Conservation (phyloP, 495 filamentous ascomycete species). For the Talaromyces ruber region DNA sequence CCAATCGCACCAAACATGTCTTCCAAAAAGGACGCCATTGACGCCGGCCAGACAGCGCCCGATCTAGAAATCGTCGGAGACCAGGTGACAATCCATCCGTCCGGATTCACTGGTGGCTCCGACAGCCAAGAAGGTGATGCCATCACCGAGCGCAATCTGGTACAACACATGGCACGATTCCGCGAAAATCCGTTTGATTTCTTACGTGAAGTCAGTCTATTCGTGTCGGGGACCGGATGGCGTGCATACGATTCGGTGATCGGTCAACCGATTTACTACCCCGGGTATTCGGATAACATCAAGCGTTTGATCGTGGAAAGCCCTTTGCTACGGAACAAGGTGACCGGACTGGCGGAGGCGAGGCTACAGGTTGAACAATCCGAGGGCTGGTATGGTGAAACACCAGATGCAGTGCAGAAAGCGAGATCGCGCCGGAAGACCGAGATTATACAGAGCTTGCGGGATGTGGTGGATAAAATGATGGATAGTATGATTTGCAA, state of each 20-base stretch:
- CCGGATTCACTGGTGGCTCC: conserved; percentile 49
- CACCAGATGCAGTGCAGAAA: conserved; percentile 32
- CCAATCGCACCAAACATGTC: conserved; percentile 18
- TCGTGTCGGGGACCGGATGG: conserved; percentile 89
- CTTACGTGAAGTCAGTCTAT: conserved; percentile 81
- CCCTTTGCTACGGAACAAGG: conserved; percentile 61
- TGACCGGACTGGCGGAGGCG: conserved; percentile 66
- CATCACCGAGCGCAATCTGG: conserved; percentile 60
- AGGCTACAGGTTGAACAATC: conserved; percentile 66
- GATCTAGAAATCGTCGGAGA: conserved; percentile 77
- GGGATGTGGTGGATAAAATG: conserved; percentile 73
- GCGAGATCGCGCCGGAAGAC: conserved; percentile 47
- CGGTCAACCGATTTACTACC: conserved; percentile 88
- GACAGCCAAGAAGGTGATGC: conserved; percentile 27
- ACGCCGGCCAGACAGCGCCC: conserved; percentile 48
- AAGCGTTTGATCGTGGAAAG: conserved; percentile 65
- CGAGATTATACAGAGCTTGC: conserved; percentile 53
- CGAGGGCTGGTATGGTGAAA: conserved; percentile 56
- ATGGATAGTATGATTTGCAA: conserved; percentile 98
- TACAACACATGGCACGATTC: conserved; percentile 78
- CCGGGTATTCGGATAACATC: conserved; percentile 87
- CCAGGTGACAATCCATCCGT: conserved; percentile 70
- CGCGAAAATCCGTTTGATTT: conserved; percentile 66
- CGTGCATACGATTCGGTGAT: conserved; percentile 83
- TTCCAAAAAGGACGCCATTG: conserved; percentile 22